Base-by-base conservation (phyloP, 75 land plant genomes). In the Picea sitchensis region DNA sequence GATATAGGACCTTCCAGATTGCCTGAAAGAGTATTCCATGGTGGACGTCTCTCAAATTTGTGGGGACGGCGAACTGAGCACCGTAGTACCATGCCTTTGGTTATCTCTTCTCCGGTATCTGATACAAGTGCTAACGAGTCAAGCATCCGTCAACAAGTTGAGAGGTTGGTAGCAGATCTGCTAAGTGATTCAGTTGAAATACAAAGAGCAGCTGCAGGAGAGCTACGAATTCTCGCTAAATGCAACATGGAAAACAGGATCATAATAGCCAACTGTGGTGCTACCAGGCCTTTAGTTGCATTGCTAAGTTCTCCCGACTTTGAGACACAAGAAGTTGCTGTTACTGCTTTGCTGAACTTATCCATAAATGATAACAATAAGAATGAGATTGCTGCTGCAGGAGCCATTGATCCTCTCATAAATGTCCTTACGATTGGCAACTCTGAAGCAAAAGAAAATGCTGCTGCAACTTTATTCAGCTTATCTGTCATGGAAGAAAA, bases 391-490 rank as follows among this genome's bases (percentile, higher is more conserved):
- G 99, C 92, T 38, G 86, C 89, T 74, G 99, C 98, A 3, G 89
- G 90, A 58, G 94, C 97, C 26, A 92, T 96, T 78, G 95, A 83
- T 12, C 98, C 99, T 57, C 84, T 96, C 9, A 93, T 96, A 21
- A 89, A 94, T 81, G 99, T 96, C 26, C 95, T 96, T n/a, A 64
- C 80, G 76, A 80, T 86, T 17, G 99, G 99, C 17, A 96, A 83
- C 47, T 78, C 95, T 21, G 94, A 90, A 74, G 99, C 98, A 12
- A 92, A 84, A 83, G 98, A 94, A 65, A 96, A 96, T 69, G 82
- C 99, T 31, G 99, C 99, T 61, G 99, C 99, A 54, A 92, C 99
- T 20, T 92, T 96, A 8, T 94, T 94, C 78, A 96, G 97, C 79
- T 85, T 96, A 13, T 96, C 99, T 12, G 93, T 92, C 20, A 88